phyloP scores from a whole-genome alignment of 805 yeast species.

The Candida boidinii region DNA sequence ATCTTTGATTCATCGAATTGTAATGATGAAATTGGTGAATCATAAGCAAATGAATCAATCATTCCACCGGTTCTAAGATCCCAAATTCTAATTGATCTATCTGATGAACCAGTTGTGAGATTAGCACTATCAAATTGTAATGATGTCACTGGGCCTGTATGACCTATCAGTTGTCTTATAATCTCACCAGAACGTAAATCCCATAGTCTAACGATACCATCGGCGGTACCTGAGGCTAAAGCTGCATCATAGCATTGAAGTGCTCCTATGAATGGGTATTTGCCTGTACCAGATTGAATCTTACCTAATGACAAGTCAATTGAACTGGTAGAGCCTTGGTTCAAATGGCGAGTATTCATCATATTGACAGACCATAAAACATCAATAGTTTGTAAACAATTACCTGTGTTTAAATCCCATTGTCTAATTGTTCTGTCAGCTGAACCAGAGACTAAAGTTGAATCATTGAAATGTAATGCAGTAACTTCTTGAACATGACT shows the following conservation, averaged over 20 bases:
- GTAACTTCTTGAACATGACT: slow-evolving; percentile 64
- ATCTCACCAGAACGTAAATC: slow-evolving; percentile 66
- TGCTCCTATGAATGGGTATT: slow-evolving; percentile 49
- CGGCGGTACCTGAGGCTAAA: slow-evolving; percentile 69
- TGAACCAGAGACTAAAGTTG: slow-evolving; percentile 59
- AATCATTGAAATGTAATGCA: slow-evolving; percentile 46
- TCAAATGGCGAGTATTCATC: slow-evolving; percentile 12
- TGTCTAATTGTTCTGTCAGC: slow-evolving; percentile 65
- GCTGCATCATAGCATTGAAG: slow-evolving; percentile 71
- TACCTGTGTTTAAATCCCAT: slow-evolving; percentile 64
- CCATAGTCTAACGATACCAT: slow-evolving; percentile 70
- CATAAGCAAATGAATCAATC: slow-evolving; percentile 53
- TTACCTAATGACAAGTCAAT: neutral
- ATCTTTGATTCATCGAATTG: slow-evolving; percentile 54
- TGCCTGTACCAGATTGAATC: slow-evolving; percentile 1
- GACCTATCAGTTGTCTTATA: slow-evolving; percentile 53
- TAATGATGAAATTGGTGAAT: slow-evolving; percentile 43
- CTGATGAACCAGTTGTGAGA: slow-evolving; percentile 55
- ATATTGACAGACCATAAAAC: slow-evolving; percentile 48
- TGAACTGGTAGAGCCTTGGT: neutral
- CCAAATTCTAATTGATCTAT: slow-evolving; percentile 62
- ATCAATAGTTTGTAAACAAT: slow-evolving; percentile 64
- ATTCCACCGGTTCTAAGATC: slow-evolving; percentile 63
- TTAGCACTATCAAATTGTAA: slow-evolving; percentile 62
- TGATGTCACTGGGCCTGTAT: slow-evolving; percentile 59